Conservation (phyloP, 2,329 filamentous ascomycete genomes). For the Fusarium pseudograminearum region DNA sequence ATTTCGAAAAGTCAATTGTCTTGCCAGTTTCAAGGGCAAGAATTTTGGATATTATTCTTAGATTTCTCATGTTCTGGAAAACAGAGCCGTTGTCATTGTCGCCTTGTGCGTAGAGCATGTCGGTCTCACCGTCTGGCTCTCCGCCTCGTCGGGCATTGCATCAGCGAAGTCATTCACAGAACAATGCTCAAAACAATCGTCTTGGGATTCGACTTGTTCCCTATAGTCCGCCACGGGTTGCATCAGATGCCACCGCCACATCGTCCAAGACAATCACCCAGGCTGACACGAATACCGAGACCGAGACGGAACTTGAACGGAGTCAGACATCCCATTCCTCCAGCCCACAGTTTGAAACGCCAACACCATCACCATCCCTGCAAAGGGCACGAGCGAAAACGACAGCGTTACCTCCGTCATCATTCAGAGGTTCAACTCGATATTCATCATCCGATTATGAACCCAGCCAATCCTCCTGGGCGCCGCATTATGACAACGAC, state of each 20-base stretch:
- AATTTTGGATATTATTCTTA: conserved; percentile 9
- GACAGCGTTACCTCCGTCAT: conserved; percentile 33
- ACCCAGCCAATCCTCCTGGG: conserved; percentile 38
- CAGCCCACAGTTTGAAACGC: conserved; percentile 42
- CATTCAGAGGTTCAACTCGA: conserved; percentile 34
- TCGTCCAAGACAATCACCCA: conserved; percentile 45
- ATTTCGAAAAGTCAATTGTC: conserved; percentile 13
- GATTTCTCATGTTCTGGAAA: conserved; percentile 41
- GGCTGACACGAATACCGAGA: conserved; percentile 42
- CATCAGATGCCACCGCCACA: conserved; percentile 48
- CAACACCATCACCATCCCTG: conserved; percentile 44
- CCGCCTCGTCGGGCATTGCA: conserved; percentile 48
- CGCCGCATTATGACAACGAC: conserved; percentile 38
- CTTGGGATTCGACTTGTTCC: conserved; percentile 55
- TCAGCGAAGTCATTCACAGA: conserved; percentile 47
- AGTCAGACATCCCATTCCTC: conserved; percentile 34
- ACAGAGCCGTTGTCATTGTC: conserved; percentile 33
- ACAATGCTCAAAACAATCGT: conserved; percentile 49
- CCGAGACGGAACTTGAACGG: conserved; percentile 35
- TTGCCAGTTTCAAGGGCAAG: conserved; percentile 30
- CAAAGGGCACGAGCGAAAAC: conserved; percentile 37
- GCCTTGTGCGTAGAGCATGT: conserved; percentile 51
- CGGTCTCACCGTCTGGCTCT: conserved; percentile 49
- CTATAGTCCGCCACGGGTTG: conserved; percentile 55
- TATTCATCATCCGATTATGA: conserved; percentile 37